Conservation (phyloP, 345 rosid species). For the Lepidium sativum region DNA sequence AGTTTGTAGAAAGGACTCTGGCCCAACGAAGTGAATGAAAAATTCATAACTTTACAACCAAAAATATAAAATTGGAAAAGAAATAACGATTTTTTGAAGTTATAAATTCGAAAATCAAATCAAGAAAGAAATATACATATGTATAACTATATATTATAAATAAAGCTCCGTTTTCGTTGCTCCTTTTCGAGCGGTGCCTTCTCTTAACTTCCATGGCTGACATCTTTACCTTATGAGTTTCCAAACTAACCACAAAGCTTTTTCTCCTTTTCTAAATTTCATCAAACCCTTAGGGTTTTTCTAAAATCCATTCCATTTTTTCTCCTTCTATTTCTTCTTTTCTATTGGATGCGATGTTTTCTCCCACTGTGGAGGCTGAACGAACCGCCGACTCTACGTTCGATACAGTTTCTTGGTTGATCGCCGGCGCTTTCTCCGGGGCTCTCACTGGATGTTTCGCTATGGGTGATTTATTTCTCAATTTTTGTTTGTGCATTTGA, state of each 20-base stretch:
- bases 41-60: too few relatives aligned
- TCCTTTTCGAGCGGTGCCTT: conserved; percentile 9
- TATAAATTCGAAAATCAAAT: neutral
- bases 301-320: neutral
- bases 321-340: neutral
- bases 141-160: neutral
- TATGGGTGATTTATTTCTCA: conserved; percentile 30
- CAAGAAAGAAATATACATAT: neutral
- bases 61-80: neutral
- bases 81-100: neutral
- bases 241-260: neutral
- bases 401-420: conserved; percentile 35
- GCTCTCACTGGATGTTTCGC: conserved; percentile 65
- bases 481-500: conserved; percentile 10
- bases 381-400: conserved; percentile 22
- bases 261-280: neutral
- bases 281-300: conserved; percentile 2
- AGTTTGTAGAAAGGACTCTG: too few relatives aligned
- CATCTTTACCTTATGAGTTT: conserved; percentile 3
- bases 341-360: conserved; percentile 30
- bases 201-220: conserved; percentile 23
- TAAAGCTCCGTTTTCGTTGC: conserved; percentile 12
- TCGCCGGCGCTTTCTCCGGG: conserved; percentile 48
- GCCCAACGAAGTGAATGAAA: too few relatives aligned
- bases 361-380: conserved; percentile 29